Evolutionary conservation across 1,284 basidiomycete genomes (phyloP), one percentile per base, ranked within the genome.

Genomic region (Heterobasidion annosum): DNA sequence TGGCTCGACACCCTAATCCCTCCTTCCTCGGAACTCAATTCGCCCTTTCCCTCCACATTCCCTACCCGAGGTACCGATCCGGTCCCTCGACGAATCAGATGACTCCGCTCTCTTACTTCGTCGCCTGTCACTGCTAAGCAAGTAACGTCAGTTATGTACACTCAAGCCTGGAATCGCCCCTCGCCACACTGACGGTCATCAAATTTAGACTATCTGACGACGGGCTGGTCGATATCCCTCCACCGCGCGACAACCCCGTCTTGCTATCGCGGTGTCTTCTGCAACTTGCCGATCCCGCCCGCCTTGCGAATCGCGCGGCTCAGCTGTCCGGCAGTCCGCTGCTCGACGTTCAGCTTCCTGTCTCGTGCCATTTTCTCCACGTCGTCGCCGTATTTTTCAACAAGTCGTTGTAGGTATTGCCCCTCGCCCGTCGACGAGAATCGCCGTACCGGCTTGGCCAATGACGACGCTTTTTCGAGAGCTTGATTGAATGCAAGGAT

Each of bases 241-340:
- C 25, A 25, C 25, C 25, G 25, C 25, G 25, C 25, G 25, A 25
- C 25, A 25, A 25, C 37, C 37, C 10, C 10, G n/a, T n/a, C n/a
- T n/a, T n/a, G n/a, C 37, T 40, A 40, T 40, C 12, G n/a, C 37
- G 37, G 12, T n/a, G 37, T n/a, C 37, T 3, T 40, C 37, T 12
- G 4, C 12, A 70, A 48, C 55, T 60, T 62, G 52, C 62, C 65
- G 52, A 65, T 58, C 32, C 71, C 73, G 12, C 79, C 76, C 34
- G 80, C 78, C 63, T 76, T 82, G 57, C 63, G 67, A 55, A 88
- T 70, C 42, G 81, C 83, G 64, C 81, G 73, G 60, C 66, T 77
- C 64, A 99, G 72, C 71, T 95, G 85, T 15, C 93, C 95, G 40
- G 76, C 78, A 3, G 94, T 98, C 67, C 88, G 84, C 71, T 98